phyloP scores from a whole-genome alignment of 306 rosid genomes.

The Pyrus betulifolia region DNA sequence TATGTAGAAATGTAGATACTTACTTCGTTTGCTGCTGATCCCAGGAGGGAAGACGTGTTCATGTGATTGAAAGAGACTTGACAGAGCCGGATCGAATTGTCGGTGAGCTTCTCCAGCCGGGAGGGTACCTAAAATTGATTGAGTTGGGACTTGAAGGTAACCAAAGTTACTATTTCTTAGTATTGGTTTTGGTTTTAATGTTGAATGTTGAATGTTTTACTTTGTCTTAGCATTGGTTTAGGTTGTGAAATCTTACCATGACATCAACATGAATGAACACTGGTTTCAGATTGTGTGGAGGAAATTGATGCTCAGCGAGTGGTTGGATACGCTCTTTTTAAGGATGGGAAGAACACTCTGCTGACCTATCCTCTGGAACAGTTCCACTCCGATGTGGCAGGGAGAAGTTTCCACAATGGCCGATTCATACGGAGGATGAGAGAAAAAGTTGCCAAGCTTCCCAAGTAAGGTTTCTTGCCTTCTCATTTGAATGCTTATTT shows the following conservation, averaged over 20 bases:
- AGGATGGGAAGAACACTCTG: conserved; percentile 39
- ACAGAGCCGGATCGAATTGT: conserved; percentile 52
- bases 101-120: conserved; percentile 69
- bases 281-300: conserved; percentile 51
- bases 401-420: conserved; percentile 74
- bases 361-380: conserved; percentile 55
- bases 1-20: not conserved
- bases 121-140: conserved; percentile 54
- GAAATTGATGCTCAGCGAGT: conserved; percentile 61
- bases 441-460: conserved; percentile 47
- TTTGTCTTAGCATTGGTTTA: not conserved
- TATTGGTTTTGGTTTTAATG: conserved; percentile 1
- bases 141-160: conserved; percentile 60
- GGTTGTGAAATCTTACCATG: not conserved
- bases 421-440: conserved; percentile 66
- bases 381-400: conserved; percentile 46
- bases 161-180: not conserved
- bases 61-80: conserved; percentile 55
- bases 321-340: conserved; percentile 58
- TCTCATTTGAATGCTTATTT: not conserved
- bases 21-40: not conserved
- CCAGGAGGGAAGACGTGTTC: conserved; percentile 56
- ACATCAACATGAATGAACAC: not conserved
- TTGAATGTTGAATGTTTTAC: not conserved
- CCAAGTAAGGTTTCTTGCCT: conserved; percentile 28